Conservation (phyloP, 257 asterid genomes). For the Forsythia viridissima region DNA sequence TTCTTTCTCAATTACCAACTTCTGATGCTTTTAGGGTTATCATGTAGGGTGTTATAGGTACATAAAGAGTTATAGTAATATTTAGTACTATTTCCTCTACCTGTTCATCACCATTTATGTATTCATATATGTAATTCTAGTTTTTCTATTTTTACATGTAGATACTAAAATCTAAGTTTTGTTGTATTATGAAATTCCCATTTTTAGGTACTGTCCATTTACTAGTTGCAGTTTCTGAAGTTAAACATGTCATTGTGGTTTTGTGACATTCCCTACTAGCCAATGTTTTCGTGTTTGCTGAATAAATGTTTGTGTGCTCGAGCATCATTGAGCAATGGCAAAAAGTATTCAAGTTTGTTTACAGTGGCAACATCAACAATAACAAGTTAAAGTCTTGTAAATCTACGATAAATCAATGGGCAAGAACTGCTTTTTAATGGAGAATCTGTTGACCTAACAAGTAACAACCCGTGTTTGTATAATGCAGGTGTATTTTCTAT, state of each 20-base stretch:
- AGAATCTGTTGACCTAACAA: too few species aligned
- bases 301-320: not conserved
- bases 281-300: not conserved
- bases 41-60: constrained; percentile 29
- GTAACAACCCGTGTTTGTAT: not conserved
- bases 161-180: constrained; percentile 26
- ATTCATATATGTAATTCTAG: constrained; percentile 23
- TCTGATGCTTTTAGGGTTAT: constrained; percentile 25
- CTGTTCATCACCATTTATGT: constrained; percentile 17
- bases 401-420: too few species aligned
- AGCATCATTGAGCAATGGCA: not conserved
- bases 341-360: not conserved
- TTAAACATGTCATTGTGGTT: not conserved
- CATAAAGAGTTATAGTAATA: constrained; percentile 18
- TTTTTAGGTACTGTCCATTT: constrained; percentile 14
- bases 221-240: not conserved
- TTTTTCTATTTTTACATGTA: not conserved
- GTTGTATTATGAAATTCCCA: constrained; percentile 25
- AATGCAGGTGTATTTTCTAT: constrained; percentile 24
- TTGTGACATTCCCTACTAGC: not conserved
- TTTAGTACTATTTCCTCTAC: constrained; percentile 11
- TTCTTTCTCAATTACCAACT: constrained; percentile 18
- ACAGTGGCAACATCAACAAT: too few species aligned
- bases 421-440: too few species aligned
- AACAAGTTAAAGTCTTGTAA: not conserved